Conservation (phyloP, 768 basidiomycete species). For the Tylopilus sp. region DNA sequence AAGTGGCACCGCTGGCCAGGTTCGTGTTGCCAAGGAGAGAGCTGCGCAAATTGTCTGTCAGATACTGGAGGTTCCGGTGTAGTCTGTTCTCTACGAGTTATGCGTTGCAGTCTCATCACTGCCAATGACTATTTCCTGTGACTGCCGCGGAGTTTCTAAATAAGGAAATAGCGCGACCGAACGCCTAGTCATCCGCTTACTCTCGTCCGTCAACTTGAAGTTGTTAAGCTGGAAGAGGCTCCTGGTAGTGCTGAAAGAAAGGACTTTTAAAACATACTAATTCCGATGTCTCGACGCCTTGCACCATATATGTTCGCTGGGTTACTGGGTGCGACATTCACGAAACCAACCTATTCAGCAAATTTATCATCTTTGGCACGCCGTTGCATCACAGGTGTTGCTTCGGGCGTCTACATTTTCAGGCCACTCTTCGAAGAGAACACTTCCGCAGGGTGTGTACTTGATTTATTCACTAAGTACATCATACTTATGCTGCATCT, state of each 20-base stretch:
- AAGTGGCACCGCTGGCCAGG: conserved; percentile 40
- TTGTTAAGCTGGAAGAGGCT: too few species aligned
- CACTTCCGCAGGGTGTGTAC: conserved; percentile 12
- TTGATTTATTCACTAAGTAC: neutral
- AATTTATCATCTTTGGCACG: conserved; percentile 1
- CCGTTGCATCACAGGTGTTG: conserved; percentile 42
- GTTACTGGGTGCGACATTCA: conserved; percentile 44
- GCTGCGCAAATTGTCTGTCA: conserved; percentile 46
- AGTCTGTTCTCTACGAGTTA: conserved; percentile 4
- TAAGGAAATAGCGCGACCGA: conserved; percentile 9
- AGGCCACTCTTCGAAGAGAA: conserved; percentile 40
- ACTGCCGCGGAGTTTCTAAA: conserved; percentile 30
- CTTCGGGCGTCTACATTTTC: conserved; percentile 68
- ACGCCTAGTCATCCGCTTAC: neutral
- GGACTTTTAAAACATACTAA: neutral
- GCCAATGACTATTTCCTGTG: neutral
- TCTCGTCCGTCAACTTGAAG: neutral
- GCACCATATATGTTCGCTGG: conserved; percentile 55
- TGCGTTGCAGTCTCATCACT: neutral
- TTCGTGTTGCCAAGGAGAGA: conserved; percentile 44
- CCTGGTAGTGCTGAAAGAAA: neutral
- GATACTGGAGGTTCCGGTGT: conserved; percentile 24
- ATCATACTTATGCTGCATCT: conserved; percentile 3
- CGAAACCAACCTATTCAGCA: neutral
- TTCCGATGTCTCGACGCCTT: conserved; percentile 37